Evolutionary conservation across 352 stramenopile species (phyloP), one percentile per base, ranked within the genome.

Genomic region (Phytophthora pinifolia): DNA sequence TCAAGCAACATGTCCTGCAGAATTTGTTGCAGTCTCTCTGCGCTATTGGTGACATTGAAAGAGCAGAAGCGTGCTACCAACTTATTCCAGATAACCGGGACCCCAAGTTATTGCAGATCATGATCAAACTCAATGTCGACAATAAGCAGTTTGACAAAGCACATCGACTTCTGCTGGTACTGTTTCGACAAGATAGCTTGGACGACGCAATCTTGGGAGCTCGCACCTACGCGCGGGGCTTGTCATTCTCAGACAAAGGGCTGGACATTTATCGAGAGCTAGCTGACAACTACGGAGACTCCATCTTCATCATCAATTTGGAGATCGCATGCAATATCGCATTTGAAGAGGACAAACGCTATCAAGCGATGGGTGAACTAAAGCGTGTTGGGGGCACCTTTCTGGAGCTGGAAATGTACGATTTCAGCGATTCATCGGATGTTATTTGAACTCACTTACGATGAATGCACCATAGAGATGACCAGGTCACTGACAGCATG

Each of bases 301-400:
- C 72, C 20, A 55, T 62, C 15, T 50, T 87, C 20, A 61, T 77
- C 22, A 88, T 93, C 34, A 76, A 72, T 41, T 38, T 90, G 25
- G 83, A 90, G 48, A 58, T 92, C 12, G 79, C 76, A n/a, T 88
- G 74, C 33, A 66, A 59, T 42, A 62, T 90, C 5, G 74, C 74
- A 43, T 54, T 54, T 38, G 60, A 54, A 65, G 75, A 56, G 35
- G 62, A 32, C 30, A 57, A 61, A 32, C 46, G 9, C 45, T 70
- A 54, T 17, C 52, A 71, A 45, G 72, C 77, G 0, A 77, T 87
- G 20, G 29, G 37, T 2, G 75, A 88, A 44, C 47, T 89, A 9
- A 79, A 70, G 34, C 54, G 64, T 18, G 45, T 83, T 37, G 50
- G 54, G 15, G 35, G 46, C 14, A 13, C 58, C 25, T 56, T 84